Conservation (phyloP, 108 stramenopile genomes). For the Conticribra guillardii region DNA sequence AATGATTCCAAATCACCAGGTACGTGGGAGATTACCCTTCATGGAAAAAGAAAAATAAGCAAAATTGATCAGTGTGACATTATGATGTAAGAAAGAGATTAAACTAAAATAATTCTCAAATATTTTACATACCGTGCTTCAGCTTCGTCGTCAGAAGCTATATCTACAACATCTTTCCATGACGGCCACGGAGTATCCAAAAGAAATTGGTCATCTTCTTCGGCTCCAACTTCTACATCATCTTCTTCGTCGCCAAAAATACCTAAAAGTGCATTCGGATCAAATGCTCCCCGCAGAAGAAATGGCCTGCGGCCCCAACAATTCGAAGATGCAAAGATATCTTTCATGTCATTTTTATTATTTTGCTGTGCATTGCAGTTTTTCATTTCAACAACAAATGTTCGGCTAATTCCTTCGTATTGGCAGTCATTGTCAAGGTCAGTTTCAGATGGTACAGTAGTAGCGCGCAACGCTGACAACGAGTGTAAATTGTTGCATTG, state of each 20-base stretch:
- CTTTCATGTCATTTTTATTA: slow-evolving; percentile 3
- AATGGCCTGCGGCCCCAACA: slow-evolving; percentile 74
- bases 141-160: slow-evolving; percentile 57
- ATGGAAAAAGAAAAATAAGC: slow-evolving; percentile 4
- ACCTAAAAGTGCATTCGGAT: slow-evolving; percentile 20
- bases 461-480: too few species aligned
- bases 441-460: too few species aligned
- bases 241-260: slow-evolving; percentile 9
- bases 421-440: neutral
- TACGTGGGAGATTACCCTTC: slow-evolving; percentile 53
- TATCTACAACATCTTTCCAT: slow-evolving; percentile 63
- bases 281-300: slow-evolving; percentile 65
- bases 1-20: slow-evolving; percentile 61
- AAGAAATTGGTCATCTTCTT: neutral
- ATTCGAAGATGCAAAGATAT: slow-evolving; percentile 34
- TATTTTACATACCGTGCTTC: slow-evolving; percentile 42
- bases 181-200: too few species aligned
- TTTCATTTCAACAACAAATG: slow-evolving; percentile 8
- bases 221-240: neutral
- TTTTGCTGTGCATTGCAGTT: neutral
- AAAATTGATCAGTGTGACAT: too few species aligned
- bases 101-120: neutral
- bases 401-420: neutral
- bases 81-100: too few species aligned
- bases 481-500: neutral